These are phyloP conservation scores for Cytospora leucostoma DNA, from an alignment of 2,329 filamentous ascomycete genomes.

Conservation along the genomic window DNA sequence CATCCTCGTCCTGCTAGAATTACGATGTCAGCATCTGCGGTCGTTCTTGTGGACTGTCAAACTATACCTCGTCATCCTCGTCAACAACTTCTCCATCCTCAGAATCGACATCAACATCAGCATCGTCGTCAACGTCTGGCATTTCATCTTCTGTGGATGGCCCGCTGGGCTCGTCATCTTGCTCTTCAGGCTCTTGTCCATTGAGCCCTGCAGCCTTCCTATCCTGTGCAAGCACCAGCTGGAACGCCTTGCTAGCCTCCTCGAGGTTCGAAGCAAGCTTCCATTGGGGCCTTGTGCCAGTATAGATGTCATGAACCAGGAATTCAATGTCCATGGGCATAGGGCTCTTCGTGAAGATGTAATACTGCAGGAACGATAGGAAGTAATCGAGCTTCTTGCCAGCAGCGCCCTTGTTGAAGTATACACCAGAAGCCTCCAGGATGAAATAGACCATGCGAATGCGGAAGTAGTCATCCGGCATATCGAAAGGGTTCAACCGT, in stretches of 20 bases:
- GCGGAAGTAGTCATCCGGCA: constrained; percentile 93
- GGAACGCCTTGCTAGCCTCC: constrained; percentile 81
- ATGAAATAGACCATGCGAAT: constrained; percentile 87
- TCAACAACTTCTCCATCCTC: constrained; percentile 58
- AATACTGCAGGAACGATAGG: constrained; percentile 93
- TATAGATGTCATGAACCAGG: constrained; percentile 88
- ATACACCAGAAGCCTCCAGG: constrained; percentile 93
- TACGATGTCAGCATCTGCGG: constrained; percentile 23
- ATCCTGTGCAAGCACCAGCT: constrained; percentile 85
- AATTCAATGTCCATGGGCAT: constrained; percentile 98
- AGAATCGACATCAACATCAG: constrained; percentile 61
- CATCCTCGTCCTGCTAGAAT: constrained; percentile 49
- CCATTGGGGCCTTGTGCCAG: constrained; percentile 86
- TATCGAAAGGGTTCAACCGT: constrained; percentile 74
- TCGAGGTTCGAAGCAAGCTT: constrained; percentile 78
- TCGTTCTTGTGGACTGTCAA: neutral
- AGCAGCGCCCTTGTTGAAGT: constrained; percentile 88
- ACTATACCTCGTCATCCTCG: constrained; percentile 52
- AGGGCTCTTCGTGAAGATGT: constrained; percentile 85
- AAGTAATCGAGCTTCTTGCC: constrained; percentile 99
- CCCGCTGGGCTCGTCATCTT: constrained; percentile 71
- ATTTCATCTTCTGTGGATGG: constrained; percentile 77
- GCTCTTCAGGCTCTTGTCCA: constrained; percentile 65
- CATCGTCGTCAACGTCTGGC: constrained; percentile 56
- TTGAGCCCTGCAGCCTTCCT: constrained; percentile 78